A percentile compares a stretch with the other conserved stretches of the same genome.
phyloP scores from a whole-genome alignment of 768 basidiomycete genomes.

The Gelatoporia subvermispora region DNA sequence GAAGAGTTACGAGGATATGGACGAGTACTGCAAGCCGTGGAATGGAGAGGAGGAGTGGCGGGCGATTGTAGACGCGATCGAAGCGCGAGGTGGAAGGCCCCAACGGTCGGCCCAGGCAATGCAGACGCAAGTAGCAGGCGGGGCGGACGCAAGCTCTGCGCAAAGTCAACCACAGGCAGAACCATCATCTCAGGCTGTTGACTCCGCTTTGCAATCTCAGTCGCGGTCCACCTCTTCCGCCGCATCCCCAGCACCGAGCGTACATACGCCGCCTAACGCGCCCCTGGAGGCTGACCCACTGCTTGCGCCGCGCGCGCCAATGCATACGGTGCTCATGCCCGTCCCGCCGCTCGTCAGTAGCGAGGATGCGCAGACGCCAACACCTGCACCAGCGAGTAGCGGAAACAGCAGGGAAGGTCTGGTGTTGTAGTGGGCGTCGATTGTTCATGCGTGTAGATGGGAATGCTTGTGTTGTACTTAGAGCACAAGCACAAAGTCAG shows the following conservation, averaged over 20 bases:
- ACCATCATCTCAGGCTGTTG: no score
- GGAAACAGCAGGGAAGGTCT: not conserved
- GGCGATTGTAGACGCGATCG: constrained; percentile 49
- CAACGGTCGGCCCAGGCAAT: not conserved
- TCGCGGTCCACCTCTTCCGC: no score
- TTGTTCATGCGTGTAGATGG: no score
- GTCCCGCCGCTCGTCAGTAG: constrained; percentile 15
- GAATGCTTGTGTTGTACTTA: no score
- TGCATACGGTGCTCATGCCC: constrained; percentile 13
- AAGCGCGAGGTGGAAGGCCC: constrained; percentile 29
- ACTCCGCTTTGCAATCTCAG: no score
- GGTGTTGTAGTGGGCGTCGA: no score
- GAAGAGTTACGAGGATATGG: constrained; percentile 57
- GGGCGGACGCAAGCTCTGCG: no score
- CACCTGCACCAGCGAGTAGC: not conserved
- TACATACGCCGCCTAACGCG: constrained; percentile 11
- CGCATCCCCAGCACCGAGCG: not conserved
- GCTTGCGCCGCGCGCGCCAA: constrained; percentile 13
- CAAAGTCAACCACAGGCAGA: no score
- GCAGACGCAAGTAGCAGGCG: no score
- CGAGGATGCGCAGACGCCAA: constrained; percentile 17
- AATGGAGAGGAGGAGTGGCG: constrained; percentile 60
- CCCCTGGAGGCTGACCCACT: constrained; percentile 12
- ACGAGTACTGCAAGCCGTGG: constrained; percentile 46
- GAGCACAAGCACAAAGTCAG: no score